Conservation (phyloP, 805 yeast species). For the Brettanomyces naardenensis region DNA sequence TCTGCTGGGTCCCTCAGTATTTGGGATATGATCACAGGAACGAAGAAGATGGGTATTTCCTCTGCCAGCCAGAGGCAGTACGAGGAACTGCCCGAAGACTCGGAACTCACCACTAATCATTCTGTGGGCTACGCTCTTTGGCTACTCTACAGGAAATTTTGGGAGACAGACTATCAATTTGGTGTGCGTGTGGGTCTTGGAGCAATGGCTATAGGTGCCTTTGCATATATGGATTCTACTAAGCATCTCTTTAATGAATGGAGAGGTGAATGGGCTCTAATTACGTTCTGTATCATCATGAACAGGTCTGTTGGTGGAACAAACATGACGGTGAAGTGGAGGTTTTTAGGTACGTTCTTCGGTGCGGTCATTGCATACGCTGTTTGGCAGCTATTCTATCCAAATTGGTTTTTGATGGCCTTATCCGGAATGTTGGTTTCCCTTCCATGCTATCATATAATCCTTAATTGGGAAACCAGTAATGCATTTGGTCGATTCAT, state of each 20-base stretch:
- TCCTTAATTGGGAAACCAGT: constrained; percentile 57
- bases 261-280: constrained; percentile 81
- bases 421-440: constrained; percentile 38
- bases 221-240: constrained; percentile 58
- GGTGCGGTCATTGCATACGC: constrained; percentile 60
- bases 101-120: neutral
- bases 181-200: constrained; percentile 78
- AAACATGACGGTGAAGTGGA: constrained; percentile 66
- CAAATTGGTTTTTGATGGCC: constrained; percentile 45
- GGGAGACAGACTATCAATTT: constrained; percentile 64
- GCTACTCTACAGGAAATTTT: constrained; percentile 42
- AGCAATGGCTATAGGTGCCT: constrained; percentile 52
- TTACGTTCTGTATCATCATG: constrained; percentile 79
- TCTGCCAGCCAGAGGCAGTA: too few relatives aligned
- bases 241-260: constrained; percentile 48
- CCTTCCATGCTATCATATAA: constrained; percentile 46
- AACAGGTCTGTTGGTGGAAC: constrained; percentile 82
- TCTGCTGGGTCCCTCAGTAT: neutral
- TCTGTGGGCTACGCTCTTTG: constrained; percentile 31
- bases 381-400: constrained; percentile 53
- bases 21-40: neutral
- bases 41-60: too few relatives aligned
- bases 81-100: too few relatives aligned
- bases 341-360: constrained; percentile 64
- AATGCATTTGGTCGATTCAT: constrained; percentile 65